These are phyloP conservation scores for Pyricularia pennisetigena DNA, from an alignment of 2,329 filamentous ascomycete genomes.

Conservation along the genomic window DNA sequence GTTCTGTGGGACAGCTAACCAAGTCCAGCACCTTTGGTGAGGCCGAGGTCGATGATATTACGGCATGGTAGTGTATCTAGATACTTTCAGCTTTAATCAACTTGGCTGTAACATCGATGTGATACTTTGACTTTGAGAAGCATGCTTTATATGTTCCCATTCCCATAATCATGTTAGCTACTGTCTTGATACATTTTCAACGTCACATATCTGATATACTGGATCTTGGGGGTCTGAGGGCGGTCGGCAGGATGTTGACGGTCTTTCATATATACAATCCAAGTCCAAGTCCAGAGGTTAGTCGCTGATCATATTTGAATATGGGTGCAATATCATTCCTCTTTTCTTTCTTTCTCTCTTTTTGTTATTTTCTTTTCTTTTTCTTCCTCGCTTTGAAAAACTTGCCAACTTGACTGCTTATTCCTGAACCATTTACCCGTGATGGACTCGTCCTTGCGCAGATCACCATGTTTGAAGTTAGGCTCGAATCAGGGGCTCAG, in stretches of 20 bases:
- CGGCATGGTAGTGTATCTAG: conserved; percentile 59
- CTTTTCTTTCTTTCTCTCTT: background rate
- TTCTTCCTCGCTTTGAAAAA: background rate
- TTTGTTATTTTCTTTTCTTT: background rate
- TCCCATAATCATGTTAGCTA: background rate
- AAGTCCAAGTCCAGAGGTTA: background rate
- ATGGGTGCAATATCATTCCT: background rate
- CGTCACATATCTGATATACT: background rate
- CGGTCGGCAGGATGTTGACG: background rate
- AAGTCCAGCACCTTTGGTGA: conserved; percentile 93
- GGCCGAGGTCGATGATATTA: conserved; percentile 93
- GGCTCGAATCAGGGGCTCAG: background rate
- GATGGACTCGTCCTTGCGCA: background rate
- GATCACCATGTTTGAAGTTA: background rate
- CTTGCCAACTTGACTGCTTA: background rate
- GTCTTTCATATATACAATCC: background rate
- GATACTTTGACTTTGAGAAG: background rate
- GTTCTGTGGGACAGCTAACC: conserved; percentile 50
- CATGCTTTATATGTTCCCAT: background rate
- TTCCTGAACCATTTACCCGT: background rate
- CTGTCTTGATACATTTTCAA: background rate
- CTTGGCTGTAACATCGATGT: background rate
- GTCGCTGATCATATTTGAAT: background rate
- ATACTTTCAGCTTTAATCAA: background rate
- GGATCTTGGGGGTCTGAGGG: background rate